Percentiles rank a stretch among this genome's conserved stretches.
These are phyloP conservation scores for Trichosporon sp. DNA, from an alignment of 1,284 basidiomycete species.

Conservation along the genomic window DNA sequence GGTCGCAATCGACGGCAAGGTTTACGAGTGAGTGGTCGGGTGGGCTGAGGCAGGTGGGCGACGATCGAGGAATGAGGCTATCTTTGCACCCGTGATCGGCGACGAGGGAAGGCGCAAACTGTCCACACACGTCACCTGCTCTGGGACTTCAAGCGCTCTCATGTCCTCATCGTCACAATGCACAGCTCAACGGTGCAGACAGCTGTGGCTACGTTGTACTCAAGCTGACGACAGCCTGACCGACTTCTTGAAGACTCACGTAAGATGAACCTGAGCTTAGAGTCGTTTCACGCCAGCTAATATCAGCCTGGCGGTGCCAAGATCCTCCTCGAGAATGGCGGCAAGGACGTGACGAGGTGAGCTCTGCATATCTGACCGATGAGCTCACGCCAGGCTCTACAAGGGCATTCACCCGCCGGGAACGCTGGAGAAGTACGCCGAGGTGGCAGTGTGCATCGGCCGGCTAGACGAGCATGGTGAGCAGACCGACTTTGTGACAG, in stretches of 20 bases:
- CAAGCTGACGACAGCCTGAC: constrained; percentile 24
- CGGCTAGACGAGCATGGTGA: constrained; percentile 78
- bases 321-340: constrained; percentile 31
- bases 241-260: constrained; percentile 24
- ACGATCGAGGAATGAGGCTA: too few relatives aligned
- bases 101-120: not conserved
- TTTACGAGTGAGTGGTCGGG: constrained; percentile 30
- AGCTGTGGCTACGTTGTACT: not conserved
- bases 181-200: not conserved
- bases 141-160: not conserved
- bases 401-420: constrained; percentile 23
- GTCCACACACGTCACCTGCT: not conserved
- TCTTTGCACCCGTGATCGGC: not conserved
- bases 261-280: constrained; percentile 1
- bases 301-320: constrained; percentile 32
- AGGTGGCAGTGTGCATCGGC: constrained; percentile 57
- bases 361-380: constrained; percentile 3
- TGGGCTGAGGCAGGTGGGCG: too few relatives aligned
- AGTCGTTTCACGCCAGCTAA: not conserved
- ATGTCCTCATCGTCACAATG: too few relatives aligned
- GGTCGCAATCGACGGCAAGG: constrained; percentile 42
- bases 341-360: constrained; percentile 30
- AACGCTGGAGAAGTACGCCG: constrained; percentile 26
- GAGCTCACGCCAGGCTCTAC: constrained; percentile 17
- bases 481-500: constrained; percentile 68